Conservation (phyloP, 331 rosid genomes). For the Quercus phellos region DNA sequence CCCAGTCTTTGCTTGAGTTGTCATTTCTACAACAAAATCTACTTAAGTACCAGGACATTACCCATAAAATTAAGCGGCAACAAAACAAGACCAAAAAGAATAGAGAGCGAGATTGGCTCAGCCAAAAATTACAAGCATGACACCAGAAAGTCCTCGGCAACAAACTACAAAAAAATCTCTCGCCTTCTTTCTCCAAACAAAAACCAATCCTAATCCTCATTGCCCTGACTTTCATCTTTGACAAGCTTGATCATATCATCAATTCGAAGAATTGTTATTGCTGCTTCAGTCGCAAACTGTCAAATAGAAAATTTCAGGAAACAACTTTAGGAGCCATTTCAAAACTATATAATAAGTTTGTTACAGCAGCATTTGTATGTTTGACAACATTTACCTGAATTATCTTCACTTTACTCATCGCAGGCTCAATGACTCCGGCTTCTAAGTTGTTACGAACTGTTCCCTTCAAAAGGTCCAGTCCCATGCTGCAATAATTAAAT, state of each 20-base stretch:
- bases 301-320: neutral
- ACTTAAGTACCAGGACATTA: neutral
- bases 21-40: neutral
- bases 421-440: slow-evolving; percentile 99
- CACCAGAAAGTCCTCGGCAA: neutral
- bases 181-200: neutral
- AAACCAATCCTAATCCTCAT: slow-evolving; percentile 35
- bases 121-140: neutral
- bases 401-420: slow-evolving; percentile 97
- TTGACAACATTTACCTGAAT: slow-evolving; percentile 52
- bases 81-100: neutral
- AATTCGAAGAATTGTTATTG: slow-evolving; percentile 90
- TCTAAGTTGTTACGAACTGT: slow-evolving; percentile 76
- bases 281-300: slow-evolving; percentile 99
- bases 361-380: neutral
- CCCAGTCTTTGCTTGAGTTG: neutral
- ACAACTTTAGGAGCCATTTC: neutral
- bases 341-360: too few species aligned
- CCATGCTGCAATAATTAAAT: slow-evolving; percentile 57
- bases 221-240: slow-evolving; percentile 80
- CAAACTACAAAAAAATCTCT: neutral
- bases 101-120: neutral
- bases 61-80: neutral
- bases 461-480: slow-evolving; percentile 79
- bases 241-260: slow-evolving; percentile 94